phyloP scores from a whole-genome alignment of 1,139 yeast genomes.

The Maudiozyma humilis region DNA sequence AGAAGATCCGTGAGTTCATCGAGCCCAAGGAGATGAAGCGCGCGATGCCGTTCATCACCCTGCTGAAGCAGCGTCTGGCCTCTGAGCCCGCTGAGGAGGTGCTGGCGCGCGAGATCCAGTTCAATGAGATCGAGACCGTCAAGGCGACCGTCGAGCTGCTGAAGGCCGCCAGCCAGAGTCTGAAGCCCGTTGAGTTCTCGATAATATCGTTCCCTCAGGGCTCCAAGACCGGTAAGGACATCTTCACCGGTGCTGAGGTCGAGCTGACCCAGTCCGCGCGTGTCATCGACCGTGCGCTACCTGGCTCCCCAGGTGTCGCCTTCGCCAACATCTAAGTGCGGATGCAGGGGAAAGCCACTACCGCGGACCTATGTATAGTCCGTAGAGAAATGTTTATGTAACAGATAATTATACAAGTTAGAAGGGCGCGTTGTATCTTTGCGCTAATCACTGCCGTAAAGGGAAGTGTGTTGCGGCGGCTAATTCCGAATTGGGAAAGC shows the following conservation, averaged over 20 bases:
- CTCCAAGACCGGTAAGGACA: constrained; percentile 50
- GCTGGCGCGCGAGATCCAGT: constrained; percentile 77
- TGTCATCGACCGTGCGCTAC: constrained; percentile 75
- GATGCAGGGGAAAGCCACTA: background rate
- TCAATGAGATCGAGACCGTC: constrained; percentile 66
- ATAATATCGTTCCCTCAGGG: constrained; percentile 56
- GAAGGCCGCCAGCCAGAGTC: constrained; percentile 57
- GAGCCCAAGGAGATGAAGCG: constrained; percentile 77
- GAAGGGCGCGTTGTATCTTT: no score
- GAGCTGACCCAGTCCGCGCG: constrained; percentile 58
- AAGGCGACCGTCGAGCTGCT: constrained; percentile 47
- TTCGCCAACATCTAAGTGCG: constrained; percentile 46
- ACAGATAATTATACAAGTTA: background rate
- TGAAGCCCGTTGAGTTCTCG: constrained; percentile 44
- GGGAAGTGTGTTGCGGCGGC: no score
- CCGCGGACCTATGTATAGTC: background rate
- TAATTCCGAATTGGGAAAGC: no score
- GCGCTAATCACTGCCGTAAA: no score
- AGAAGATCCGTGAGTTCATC: constrained; percentile 50
- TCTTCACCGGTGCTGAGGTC: constrained; percentile 62
- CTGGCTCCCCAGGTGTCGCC: constrained; percentile 86
- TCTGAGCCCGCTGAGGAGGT: constrained; percentile 66
- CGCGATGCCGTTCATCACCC: constrained; percentile 94
- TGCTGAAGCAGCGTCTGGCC: constrained; percentile 66
- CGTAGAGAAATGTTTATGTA: no score